Conservation (phyloP, 2,329 filamentous ascomycete genomes). For the Malbranchea cinnamomea region DNA sequence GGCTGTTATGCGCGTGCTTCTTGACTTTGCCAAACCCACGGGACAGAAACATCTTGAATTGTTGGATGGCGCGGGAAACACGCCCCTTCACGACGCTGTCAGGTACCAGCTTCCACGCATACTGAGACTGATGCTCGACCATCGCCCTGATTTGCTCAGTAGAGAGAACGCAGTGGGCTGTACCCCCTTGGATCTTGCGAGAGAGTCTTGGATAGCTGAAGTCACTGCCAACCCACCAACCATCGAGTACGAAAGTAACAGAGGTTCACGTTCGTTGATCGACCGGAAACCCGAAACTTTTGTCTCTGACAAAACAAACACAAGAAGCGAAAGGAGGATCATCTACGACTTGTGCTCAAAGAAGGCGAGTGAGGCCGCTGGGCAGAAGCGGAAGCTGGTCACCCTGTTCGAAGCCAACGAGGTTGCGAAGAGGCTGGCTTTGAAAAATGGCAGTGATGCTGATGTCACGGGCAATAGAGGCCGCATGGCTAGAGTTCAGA, state of each 20-base stretch:
- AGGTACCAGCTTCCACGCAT: slow-evolving; percentile 39
- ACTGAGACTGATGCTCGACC: slow-evolving; percentile 36
- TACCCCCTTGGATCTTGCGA: slow-evolving; percentile 47
- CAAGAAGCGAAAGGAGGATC: too few species aligned
- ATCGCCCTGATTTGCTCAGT: slow-evolving; percentile 44
- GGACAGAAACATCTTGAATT: slow-evolving; percentile 29
- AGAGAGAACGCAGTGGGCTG: slow-evolving; percentile 63
- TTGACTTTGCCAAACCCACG: slow-evolving; percentile 13
- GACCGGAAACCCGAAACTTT: too few species aligned
- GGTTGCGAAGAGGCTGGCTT: slow-evolving; percentile 39
- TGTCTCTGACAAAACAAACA: too few species aligned
- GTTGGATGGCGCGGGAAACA: slow-evolving; percentile 30
- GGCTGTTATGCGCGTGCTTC: background rate
- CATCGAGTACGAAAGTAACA: too few species aligned
- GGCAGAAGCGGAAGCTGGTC: slow-evolving; percentile 37
- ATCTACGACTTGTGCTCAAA: background rate
- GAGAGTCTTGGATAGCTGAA: slow-evolving; percentile 15
- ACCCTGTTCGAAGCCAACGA: slow-evolving; percentile 46
- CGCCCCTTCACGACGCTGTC: slow-evolving; percentile 26
- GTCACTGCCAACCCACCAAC: slow-evolving; percentile 10
- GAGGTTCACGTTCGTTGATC: too few species aligned
- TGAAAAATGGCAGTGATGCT: too few species aligned
- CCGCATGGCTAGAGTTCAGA: too few species aligned
- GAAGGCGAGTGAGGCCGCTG: slow-evolving; percentile 3
- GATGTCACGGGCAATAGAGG: too few species aligned